Evolutionary conservation across 73 alveolate species (phyloP), one percentile per base, ranked within the genome.

Genomic region (Diophrys appendiculata): DNA sequence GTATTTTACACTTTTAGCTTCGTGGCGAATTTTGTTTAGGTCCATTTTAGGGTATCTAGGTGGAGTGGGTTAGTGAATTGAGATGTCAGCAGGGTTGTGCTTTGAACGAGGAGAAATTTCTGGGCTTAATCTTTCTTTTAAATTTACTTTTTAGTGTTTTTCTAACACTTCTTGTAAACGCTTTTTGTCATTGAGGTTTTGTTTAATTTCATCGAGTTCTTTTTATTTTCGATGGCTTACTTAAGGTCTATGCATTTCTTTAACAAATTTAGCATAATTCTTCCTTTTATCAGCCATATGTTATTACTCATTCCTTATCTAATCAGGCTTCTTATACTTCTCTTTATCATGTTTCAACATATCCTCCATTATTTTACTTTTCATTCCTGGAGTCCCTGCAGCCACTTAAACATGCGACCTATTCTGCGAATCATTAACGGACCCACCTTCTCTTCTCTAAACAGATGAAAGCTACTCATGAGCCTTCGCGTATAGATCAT

Each of bases 231-330:
- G 0, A 25, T 25, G 28, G 13, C 56, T n/a, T 14, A 72, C 52
- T 52, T 72, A 32, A 1, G 81, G 81, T 54, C 52, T 43, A 43
- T 72, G 81, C 81, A 72, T 72, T 72, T 72, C 81, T 53, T 72
- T 33, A 1, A 72, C 81, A 29, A 72, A 72, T 52, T 43, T 72
- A 26, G 81, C 67, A 43, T 72, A 72, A 52, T 72, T 72, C 52
- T 30, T 72, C 71, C 52, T 14, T 43, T 72, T 72, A 29, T 72
- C 81, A n/a, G n/a, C 32, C 60, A 43, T 43, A 18, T 18, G 60
- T 43, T 43, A 11, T 43, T 43, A 43, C 18, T 43, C 60, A 43
- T 43, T 18, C 18, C 60, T 5, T 18, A 43, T 43, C 18, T 43
- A 18, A 43, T 5, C 5, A 11, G 60, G n/a, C 18, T 5, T 43